Percentiles rank a stretch among this genome's conserved stretches.
These are phyloP conservation scores for Stachybotrys echinatus DNA, from an alignment of 2,329 filamentous ascomycete genomes.

Conservation along the genomic window DNA sequence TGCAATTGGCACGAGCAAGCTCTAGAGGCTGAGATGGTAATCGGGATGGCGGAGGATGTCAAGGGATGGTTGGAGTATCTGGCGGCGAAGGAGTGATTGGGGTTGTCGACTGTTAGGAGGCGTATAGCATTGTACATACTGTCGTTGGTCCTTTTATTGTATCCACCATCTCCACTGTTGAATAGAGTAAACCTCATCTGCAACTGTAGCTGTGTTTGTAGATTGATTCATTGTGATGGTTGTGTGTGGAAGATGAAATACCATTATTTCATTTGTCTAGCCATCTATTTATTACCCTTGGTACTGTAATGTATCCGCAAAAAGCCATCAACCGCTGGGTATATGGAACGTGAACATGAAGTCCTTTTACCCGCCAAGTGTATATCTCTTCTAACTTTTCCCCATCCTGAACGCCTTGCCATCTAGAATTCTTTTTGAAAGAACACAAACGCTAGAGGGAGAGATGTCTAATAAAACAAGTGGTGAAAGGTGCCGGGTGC, in stretches of 20 bases:
- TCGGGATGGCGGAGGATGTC: neutral
- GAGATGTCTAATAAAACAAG: neutral
- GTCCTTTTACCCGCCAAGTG: neutral
- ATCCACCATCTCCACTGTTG: no score
- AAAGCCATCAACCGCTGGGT: neutral
- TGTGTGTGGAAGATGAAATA: no score
- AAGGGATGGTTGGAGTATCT: neutral
- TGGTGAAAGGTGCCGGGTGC: neutral
- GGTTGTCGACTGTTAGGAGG: no score
- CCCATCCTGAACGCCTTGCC: neutral
- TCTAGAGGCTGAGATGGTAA: neutral
- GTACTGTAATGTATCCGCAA: neutral
- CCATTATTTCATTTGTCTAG: no score
- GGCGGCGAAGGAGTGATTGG: neutral
- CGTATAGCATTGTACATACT: no score
- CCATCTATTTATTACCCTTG: no score
- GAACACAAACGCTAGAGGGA: no score
- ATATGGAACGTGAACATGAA: neutral
- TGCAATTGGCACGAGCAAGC: neutral
- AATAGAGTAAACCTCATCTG: neutral
- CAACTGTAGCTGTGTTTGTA: neutral
- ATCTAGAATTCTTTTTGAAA: neutral
- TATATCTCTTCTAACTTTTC: neutral
- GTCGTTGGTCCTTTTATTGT: no score
- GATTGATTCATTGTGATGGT: no score